phyloP scores from a whole-genome alignment of 1,139 yeast species.

The Suhomyces wounanorum region DNA sequence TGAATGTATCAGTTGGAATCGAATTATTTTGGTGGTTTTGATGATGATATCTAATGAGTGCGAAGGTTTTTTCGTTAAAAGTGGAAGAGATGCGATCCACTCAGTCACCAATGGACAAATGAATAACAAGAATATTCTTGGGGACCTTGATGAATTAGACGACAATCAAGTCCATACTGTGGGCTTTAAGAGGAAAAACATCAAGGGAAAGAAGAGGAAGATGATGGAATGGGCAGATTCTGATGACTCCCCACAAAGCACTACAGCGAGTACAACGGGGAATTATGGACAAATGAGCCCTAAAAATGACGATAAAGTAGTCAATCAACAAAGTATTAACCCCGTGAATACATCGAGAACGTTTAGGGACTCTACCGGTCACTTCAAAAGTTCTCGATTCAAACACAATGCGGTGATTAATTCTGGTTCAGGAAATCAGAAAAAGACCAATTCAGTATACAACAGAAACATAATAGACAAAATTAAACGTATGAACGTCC shows the following conservation, averaged over 20 bases:
- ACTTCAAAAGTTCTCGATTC: background rate
- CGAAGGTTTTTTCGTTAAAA: background rate
- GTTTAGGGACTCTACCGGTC: background rate
- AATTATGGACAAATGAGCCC: background rate
- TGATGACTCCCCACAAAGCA: background rate
- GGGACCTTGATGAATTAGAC: slow-evolving; percentile 13
- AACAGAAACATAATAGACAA: slow-evolving; percentile 3
- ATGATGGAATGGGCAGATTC: slow-evolving; percentile 2
- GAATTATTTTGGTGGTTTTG: background rate
- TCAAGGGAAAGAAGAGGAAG: slow-evolving; percentile 11
- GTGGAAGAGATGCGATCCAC: slow-evolving; percentile 1
- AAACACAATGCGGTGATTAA: background rate
- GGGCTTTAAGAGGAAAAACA: slow-evolving; percentile 26
- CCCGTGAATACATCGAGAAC: background rate
- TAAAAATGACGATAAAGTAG: background rate
- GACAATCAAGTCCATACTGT: slow-evolving; percentile 10
- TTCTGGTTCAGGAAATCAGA: background rate
- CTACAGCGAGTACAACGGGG: background rate
- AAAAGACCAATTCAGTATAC: background rate
- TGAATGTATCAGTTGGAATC: background rate
- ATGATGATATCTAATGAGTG: background rate
- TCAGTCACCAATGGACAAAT: background rate
- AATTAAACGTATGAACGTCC: background rate
- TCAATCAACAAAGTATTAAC: background rate
- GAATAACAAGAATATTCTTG: slow-evolving; percentile 8